phyloP scores from a whole-genome alignment of 495 filamentous ascomycete species.

The Podospora comata region DNA sequence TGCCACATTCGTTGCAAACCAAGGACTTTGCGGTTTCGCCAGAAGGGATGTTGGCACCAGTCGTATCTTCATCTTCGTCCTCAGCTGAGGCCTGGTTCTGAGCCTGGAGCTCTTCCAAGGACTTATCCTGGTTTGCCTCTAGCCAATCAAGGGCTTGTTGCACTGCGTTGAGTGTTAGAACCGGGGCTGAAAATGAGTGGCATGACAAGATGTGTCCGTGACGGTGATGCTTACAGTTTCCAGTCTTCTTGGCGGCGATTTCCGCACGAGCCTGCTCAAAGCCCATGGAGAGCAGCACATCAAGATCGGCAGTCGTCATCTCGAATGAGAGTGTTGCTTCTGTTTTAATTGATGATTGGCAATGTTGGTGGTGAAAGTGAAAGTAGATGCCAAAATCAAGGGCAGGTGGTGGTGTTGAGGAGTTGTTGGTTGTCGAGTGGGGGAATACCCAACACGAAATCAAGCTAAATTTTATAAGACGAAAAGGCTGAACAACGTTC shows the following conservation, averaged over 20 bases:
- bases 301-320: constrained; percentile 69
- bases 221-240: constrained; percentile 57
- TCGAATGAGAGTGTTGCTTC: constrained; percentile 20
- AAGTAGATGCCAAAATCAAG: not conserved
- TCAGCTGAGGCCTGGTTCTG: constrained; percentile 20
- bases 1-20: constrained; percentile 86
- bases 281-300: constrained; percentile 89
- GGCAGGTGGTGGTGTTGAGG: not conserved
- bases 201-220: not conserved
- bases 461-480: not conserved
- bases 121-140: constrained; percentile 79
- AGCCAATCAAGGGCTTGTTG: constrained; percentile 92
- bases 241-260: constrained; percentile 75
- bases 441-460: not conserved
- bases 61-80: constrained; percentile 52
- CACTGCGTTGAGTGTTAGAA: constrained; percentile 51
- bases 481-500: not conserved
- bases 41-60: constrained; percentile 47
- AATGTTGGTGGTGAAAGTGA: not conserved
- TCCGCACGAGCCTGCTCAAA: constrained; percentile 79
- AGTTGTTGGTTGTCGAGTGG: not conserved
- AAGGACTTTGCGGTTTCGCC: constrained; percentile 55
- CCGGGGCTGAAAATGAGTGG: not conserved
- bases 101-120: constrained; percentile 68
- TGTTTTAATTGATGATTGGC: not conserved